Conservation (phyloP, 2,329 filamentous ascomycete species). For the Fusarium staphyleae region DNA sequence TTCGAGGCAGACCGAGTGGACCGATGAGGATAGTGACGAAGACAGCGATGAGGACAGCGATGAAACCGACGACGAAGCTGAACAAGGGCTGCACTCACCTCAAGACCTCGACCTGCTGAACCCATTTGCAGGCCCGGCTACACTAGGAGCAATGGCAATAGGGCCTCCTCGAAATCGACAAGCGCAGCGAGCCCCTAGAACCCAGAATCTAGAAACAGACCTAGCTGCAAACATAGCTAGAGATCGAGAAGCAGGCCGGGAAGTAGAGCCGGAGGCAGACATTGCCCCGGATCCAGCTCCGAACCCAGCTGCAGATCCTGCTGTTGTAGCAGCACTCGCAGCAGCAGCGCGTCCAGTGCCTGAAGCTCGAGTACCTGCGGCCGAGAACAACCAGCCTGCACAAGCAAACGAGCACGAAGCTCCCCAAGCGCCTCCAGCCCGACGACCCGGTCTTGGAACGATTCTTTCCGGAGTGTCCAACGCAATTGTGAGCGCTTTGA, state of each 20-base stretch:
- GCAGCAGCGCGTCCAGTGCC: neutral
- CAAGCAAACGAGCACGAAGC: constrained; percentile 42
- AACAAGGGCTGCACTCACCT: neutral
- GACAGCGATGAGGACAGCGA: neutral
- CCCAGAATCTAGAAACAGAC: too few species aligned
- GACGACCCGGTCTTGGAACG: constrained; percentile 45
- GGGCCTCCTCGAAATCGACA: neutral
- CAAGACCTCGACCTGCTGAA: too few species aligned
- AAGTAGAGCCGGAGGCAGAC: too few species aligned
- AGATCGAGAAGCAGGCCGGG: too few species aligned
- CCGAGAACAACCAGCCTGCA: constrained; percentile 5
- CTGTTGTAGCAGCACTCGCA: neutral
- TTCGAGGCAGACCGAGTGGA: constrained; percentile 32
- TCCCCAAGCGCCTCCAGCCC: constrained; percentile 47
- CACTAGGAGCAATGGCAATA: neutral
- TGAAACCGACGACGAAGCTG: constrained; percentile 8
- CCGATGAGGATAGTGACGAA: constrained; percentile 1
- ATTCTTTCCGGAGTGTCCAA: constrained; percentile 55
- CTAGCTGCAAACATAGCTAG: too few species aligned
- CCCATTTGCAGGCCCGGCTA: neutral
- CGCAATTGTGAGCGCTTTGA: constrained; percentile 63
- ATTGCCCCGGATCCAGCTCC: neutral
- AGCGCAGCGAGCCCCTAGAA: neutral
- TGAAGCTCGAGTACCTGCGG: neutral
- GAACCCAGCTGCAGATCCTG: constrained; percentile 5